Percentiles rank a stretch among this genome's conserved stretches.
These are phyloP conservation scores for Cucurbita pepo DNA, from an alignment of 306 rosid species.

Conservation along the genomic window DNA sequence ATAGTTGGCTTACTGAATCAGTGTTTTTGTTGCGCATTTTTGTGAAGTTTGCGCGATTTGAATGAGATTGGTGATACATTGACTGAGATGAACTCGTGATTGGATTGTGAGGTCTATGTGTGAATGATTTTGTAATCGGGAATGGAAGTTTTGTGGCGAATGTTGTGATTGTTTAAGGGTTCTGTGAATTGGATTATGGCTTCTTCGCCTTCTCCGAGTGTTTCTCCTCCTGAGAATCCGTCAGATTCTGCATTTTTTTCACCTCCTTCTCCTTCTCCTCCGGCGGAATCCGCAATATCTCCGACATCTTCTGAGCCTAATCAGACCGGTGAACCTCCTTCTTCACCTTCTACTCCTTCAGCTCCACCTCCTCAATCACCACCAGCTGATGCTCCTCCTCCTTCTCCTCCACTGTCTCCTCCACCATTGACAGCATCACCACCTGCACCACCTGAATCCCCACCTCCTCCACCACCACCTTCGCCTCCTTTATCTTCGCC, in stretches of 20 bases:
- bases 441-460: slow-evolving; percentile 1
- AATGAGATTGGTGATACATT: neutral
- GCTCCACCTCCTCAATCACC: slow-evolving; percentile 27
- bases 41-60: neutral
- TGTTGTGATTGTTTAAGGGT: slow-evolving; percentile 2
- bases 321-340: slow-evolving; percentile 31
- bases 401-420: slow-evolving; percentile 26
- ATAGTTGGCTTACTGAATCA: neutral
- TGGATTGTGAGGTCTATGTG: neutral
- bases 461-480: slow-evolving; percentile 9
- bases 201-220: slow-evolving; percentile 55
- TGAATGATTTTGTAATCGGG: neutral
- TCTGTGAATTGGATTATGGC: slow-evolving; percentile 30
- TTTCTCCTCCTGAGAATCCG: slow-evolving; percentile 50
- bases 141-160: slow-evolving; percentile 20
- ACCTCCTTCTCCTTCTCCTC: slow-evolving; percentile 20
- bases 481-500: slow-evolving; percentile 8
- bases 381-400: slow-evolving; percentile 20
- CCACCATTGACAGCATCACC: slow-evolving; percentile 21
- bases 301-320: slow-evolving; percentile 19
- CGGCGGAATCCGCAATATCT: neutral
- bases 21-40: neutral
- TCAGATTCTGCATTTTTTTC: slow-evolving; percentile 25
- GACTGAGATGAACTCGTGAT: neutral
- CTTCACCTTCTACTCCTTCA: slow-evolving; percentile 14